phyloP scores from a whole-genome alignment of 73 alveolate genomes.

The Tetrahymena thermophila region DNA sequence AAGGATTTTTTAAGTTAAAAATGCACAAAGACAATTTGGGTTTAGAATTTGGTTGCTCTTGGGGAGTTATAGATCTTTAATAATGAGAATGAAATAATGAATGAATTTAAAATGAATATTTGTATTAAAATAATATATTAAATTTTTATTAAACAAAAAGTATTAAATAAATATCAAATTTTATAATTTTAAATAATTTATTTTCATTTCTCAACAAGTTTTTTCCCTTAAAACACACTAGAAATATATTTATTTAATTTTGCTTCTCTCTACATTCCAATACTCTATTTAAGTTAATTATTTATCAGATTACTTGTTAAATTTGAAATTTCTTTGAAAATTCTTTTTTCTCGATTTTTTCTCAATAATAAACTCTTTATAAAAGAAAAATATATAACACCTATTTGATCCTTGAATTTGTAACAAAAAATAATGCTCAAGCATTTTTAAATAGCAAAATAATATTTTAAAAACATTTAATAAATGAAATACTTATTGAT shows the following conservation, averaged over 20 bases:
- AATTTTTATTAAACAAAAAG: too few species aligned
- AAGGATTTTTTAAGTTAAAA: conserved; percentile 67
- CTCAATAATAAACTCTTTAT: background rate
- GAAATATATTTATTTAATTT: too few species aligned
- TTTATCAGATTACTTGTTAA: background rate
- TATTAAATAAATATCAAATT: too few species aligned
- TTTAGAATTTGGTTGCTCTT: conserved; percentile 55
- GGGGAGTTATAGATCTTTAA: conserved; percentile 46
- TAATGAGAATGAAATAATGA: background rate
- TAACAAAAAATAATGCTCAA: too few species aligned
- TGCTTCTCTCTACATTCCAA: background rate
- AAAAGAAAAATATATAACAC: background rate
- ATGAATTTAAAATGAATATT: too few species aligned
- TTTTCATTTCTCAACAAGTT: too few species aligned
- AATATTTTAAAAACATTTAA: too few species aligned
- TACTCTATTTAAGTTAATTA: background rate
- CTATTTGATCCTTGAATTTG: too few species aligned
- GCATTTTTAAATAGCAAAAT: too few species aligned
- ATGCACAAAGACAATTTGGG: conserved; percentile 69
- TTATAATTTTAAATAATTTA: too few species aligned
- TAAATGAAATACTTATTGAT: too few species aligned
- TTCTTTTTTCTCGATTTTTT: background rate
- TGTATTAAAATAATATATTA: background rate
- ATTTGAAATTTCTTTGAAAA: background rate
- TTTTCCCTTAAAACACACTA: too few species aligned